Base-by-base conservation (phyloP, 164 flowering plant species). In the Magnolia changhungtana region DNA sequence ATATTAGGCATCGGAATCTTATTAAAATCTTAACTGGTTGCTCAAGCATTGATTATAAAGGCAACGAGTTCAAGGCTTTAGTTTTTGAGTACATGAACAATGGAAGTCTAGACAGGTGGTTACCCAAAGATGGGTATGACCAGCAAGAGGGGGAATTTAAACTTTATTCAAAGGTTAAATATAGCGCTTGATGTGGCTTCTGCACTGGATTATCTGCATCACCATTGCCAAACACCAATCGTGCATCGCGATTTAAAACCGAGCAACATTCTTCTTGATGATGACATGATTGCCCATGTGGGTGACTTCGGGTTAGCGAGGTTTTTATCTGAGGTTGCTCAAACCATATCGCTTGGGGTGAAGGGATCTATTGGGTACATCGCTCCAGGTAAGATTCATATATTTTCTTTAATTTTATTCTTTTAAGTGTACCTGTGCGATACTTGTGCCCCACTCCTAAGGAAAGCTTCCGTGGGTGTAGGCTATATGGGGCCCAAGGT, bases 181-280 rank as follows among this genome's bases (percentile, higher is more conserved):
- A 50, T 71, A 24, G 61, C 61, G 10, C 50, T 71, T 9, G 63
- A 71, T 50, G 74, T 71, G 14, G 74, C 74, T 10, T 71, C 61
- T 8, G 18, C 74, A 19, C 4, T 71, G 31, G 37, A 71, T 14
- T 71, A 71, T 50, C 74, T 51, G 1, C 74, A 71, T 23, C 59
- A 50, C 31, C 49, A 20, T 49, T 21, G 29, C 16, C 61, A 14
- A 6, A 9, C 20, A 23, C 63, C 59, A 20, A 19, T 71, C 8
- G 74, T 21, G 14, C 63, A 71, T 71, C 21, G 63, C 1, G 74
- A 71, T 71, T 18, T 71, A 31, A 71, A 71, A 29, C 63, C 74
- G 6, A 71, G 63, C 21, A 71, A 71, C 21, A 50, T 71, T 50
- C 74, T 71, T 2, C 50, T 50, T 20, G 61, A 51, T 14, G 14